Percentiles rank a stretch among this genome's conserved stretches.
Conservation (phyloP, 2,329 filamentous ascomycete species). For the Tolypocladium sp. region DNA sequence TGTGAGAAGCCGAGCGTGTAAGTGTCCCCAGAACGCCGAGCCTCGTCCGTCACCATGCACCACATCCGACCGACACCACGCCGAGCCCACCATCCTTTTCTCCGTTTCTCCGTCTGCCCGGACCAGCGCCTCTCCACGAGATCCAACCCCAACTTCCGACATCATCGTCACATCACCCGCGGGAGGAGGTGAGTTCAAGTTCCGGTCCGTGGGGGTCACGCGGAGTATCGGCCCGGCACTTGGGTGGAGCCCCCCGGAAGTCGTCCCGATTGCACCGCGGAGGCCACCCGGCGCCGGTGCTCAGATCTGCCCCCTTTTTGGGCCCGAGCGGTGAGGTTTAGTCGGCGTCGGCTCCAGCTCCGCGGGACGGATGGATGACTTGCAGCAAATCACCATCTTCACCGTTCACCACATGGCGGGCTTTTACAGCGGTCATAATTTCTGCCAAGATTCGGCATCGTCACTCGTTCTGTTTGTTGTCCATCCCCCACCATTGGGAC, state of each 20-base stretch:
- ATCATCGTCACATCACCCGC: not conserved
- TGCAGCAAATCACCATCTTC: not conserved
- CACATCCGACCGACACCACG: too few species aligned
- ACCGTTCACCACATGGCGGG: not conserved
- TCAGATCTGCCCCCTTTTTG: not conserved
- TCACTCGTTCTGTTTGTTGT: not conserved
- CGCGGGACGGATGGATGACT: not conserved
- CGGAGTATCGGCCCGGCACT: not conserved
- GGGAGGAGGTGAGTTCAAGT: not conserved
- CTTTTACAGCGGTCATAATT: not conserved
- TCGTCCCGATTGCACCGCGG: constrained; percentile 1
- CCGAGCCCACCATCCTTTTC: not conserved
- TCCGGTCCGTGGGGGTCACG: not conserved
- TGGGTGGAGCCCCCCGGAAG: not conserved
- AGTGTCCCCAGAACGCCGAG: too few species aligned
- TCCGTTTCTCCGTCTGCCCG: not conserved
- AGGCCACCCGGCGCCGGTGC: not conserved
- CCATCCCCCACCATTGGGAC: not conserved
- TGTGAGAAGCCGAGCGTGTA: not conserved
- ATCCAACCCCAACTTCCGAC: not conserved
- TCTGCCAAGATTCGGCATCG: not conserved
- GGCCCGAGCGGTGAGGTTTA: not conserved
- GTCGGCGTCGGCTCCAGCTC: not conserved
- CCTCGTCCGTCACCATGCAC: too few species aligned
- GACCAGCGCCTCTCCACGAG: not conserved